These are phyloP conservation scores for Carex cristatella DNA, from an alignment of 176 grass and related monocot genomes.

Conservation along the genomic window DNA sequence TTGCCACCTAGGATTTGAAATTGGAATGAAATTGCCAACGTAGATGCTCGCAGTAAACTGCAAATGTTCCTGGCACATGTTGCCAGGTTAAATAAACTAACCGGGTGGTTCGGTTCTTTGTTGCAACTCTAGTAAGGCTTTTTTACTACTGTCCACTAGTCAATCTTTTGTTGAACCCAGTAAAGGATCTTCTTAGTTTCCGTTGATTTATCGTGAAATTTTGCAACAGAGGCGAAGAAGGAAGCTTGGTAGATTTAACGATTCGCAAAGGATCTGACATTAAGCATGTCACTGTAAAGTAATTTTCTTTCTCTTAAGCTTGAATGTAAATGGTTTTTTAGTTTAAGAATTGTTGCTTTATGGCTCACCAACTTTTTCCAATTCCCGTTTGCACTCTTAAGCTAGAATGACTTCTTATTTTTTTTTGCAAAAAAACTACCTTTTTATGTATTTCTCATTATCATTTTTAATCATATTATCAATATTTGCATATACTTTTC, in stretches of 20 bases:
- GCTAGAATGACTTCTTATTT: too few species aligned
- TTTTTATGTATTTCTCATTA: neutral
- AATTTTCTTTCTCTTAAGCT: conserved; percentile 26
- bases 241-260: conserved; percentile 70
- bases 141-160: neutral
- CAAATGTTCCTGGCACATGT: neutral
- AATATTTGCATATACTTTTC: conserved; percentile 14
- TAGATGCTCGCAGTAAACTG: neutral
- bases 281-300: conserved; percentile 60
- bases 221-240: conserved; percentile 71
- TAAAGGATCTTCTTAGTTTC: neutral
- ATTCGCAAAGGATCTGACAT: conserved; percentile 60
- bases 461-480: neutral
- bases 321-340: neutral
- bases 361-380: neutral
- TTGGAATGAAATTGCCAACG: too few species aligned
- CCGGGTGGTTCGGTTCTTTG: neutral
- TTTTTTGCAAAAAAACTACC: neutral
- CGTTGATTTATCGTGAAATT: neutral
- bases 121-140: neutral
- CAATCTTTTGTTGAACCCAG: neutral
- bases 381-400: neutral
- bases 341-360: conserved; percentile 2
- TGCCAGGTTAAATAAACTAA: neutral
- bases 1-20: too few species aligned